These are phyloP conservation scores for Crucihimalaya himalaica DNA, from an alignment of 345 rosid genomes.

Conservation along the genomic window DNA sequence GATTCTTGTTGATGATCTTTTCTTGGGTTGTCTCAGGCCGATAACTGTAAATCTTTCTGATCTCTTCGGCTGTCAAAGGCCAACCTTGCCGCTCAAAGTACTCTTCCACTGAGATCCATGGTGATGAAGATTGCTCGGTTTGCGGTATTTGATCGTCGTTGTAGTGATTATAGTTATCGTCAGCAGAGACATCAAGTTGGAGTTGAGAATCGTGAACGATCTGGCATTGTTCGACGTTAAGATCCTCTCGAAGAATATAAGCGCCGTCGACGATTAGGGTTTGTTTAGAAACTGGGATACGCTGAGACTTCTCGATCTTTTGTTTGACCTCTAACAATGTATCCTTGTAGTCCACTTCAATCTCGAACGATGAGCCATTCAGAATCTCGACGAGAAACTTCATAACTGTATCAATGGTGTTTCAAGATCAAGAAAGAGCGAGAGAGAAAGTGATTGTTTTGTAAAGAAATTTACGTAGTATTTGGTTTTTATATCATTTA, in stretches of 20 bases:
- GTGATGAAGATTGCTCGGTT: background rate
- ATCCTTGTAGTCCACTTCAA: no score
- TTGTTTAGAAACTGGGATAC: no score
- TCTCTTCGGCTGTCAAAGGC: background rate
- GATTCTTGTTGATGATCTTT: no score
- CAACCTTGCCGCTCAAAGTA: background rate
- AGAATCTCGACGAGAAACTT: no score
- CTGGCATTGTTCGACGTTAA: slow-evolving; percentile 44
- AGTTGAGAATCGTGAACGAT: slow-evolving; percentile 57
- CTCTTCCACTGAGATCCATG: background rate
- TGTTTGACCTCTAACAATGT: no score
- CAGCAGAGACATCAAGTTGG: slow-evolving; percentile 47
- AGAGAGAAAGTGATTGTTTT: no score
- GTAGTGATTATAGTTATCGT: background rate
- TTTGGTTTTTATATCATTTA: no score
- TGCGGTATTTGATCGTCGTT: background rate
- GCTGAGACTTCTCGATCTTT: no score
- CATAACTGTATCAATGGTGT: no score
- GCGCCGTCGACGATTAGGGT: slow-evolving; percentile 58
- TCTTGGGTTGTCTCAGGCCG: background rate
- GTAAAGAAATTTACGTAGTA: no score
- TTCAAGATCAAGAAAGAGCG: no score
- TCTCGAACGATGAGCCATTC: no score
- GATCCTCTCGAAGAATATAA: slow-evolving; percentile 48
- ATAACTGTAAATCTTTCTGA: background rate